phyloP scores from a whole-genome alignment of 352 stramenopile genomes.

The Sclerospora graminicola region DNA sequence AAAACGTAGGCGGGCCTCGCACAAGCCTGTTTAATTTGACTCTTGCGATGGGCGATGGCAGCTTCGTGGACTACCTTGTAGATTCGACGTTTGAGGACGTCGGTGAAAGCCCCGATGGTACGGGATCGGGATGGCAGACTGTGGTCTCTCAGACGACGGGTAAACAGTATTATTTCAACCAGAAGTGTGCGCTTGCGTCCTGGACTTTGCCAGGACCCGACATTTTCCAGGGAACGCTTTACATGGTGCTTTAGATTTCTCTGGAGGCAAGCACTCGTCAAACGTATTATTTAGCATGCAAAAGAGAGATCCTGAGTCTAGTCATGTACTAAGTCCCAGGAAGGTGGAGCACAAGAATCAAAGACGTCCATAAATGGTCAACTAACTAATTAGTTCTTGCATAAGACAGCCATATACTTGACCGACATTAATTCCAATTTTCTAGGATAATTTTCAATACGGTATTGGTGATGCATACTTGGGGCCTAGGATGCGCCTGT shows the following conservation, averaged over 20 bases:
- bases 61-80: slow-evolving; percentile 49
- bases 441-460: no score
- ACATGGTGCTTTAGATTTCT: slow-evolving; percentile 62
- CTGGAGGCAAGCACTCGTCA: slow-evolving; percentile 4
- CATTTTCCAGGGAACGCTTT: slow-evolving; percentile 40
- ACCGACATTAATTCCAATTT: not conserved
- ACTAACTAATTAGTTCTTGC: not conserved
- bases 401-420: not conserved
- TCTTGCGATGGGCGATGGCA: slow-evolving; percentile 52
- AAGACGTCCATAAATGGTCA: slow-evolving; percentile 8
- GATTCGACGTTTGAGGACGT: slow-evolving; percentile 60
- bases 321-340: slow-evolving; percentile 16
- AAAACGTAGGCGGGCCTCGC: slow-evolving; percentile 10
- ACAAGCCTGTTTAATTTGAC: slow-evolving; percentile 44
- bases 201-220: slow-evolving; percentile 64
- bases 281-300: slow-evolving; percentile 33
- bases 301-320: slow-evolving; percentile 16
- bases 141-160: slow-evolving; percentile 63
- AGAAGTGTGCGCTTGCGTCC: slow-evolving; percentile 57
- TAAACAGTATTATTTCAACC: slow-evolving; percentile 82
- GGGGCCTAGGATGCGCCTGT: slow-evolving; percentile 19
- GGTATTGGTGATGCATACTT: slow-evolving; percentile 36
- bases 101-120: slow-evolving; percentile 27
- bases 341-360: slow-evolving; percentile 23
- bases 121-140: slow-evolving; percentile 41